These are phyloP conservation scores for Mycosarcoma maydis DNA, from an alignment of 1,284 basidiomycete species.

Conservation along the genomic window DNA sequence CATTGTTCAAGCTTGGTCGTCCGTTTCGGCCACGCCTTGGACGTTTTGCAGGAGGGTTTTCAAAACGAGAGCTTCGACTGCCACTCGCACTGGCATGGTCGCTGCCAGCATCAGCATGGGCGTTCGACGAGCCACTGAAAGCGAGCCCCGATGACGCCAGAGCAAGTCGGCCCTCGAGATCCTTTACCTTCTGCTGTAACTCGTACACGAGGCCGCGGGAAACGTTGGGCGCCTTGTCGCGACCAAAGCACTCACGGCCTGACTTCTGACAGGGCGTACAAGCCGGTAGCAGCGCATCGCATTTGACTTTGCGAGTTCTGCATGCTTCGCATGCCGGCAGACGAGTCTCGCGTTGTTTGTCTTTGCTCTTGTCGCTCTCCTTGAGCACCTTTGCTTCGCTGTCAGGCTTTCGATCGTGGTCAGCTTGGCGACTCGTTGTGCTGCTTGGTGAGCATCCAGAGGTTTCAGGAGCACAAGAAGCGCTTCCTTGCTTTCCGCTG, in stretches of 20 bases:
- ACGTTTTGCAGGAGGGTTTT: slow-evolving; percentile 5
- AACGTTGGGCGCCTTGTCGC: slow-evolving; percentile 41
- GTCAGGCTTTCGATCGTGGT: slow-evolving; percentile 18
- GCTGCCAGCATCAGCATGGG: background rate
- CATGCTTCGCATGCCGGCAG: slow-evolving; percentile 44
- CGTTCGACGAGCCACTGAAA: background rate
- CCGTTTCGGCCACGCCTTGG: slow-evolving; percentile 13
- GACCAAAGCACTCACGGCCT: slow-evolving; percentile 35
- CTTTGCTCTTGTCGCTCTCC: slow-evolving; percentile 14
- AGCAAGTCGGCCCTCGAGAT: slow-evolving; percentile 34
- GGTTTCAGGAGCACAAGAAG: background rate
- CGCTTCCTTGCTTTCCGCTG: background rate
- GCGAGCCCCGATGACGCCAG: slow-evolving; percentile 11
- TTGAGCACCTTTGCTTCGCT: slow-evolving; percentile 11
- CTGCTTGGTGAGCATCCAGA: slow-evolving; percentile 8
- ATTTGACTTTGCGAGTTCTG: slow-evolving; percentile 40
- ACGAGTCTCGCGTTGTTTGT: slow-evolving; percentile 32
- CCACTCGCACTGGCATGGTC: slow-evolving; percentile 7
- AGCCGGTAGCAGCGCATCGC: slow-evolving; percentile 43
- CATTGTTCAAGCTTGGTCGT: slow-evolving; percentile 5
- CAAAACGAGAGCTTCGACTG: background rate
- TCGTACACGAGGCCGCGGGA: slow-evolving; percentile 41
- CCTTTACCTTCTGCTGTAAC: slow-evolving; percentile 44
- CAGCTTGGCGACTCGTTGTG: background rate
- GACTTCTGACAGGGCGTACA: slow-evolving; percentile 45